Percentiles rank a stretch among this genome's conserved stretches.
Conservation (phyloP, 1,284 basidiomycete genomes). For the Mycena citricolor region DNA sequence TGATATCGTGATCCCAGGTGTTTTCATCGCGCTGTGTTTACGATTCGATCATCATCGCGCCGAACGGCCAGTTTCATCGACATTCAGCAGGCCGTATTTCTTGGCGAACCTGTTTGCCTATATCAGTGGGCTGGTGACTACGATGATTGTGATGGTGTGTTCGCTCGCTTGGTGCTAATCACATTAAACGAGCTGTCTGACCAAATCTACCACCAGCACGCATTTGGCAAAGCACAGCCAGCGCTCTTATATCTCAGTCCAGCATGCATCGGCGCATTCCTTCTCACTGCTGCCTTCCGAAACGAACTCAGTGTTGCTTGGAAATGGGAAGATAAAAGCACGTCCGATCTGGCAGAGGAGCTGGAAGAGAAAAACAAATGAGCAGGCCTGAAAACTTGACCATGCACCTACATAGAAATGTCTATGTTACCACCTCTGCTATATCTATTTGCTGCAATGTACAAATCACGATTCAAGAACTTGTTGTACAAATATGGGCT, state of each 20-base stretch:
- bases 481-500: too few relatives aligned
- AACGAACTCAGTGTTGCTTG: constrained; percentile 65
- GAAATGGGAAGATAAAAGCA: constrained; percentile 64
- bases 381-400: too few relatives aligned
- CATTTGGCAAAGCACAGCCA: constrained; percentile 81
- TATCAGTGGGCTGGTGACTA: constrained; percentile 72
- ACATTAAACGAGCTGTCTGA: too few relatives aligned
- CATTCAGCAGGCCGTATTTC: constrained; percentile 81
- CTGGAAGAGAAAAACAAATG: too few relatives aligned
- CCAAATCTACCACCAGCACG: too few relatives aligned
- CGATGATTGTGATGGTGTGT: constrained; percentile 79
- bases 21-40: constrained; percentile 85
- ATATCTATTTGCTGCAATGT: too few relatives aligned
- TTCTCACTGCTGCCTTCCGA: constrained; percentile 48
- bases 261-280: constrained; percentile 65
- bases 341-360: too few relatives aligned
- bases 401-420: too few relatives aligned
- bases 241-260: constrained; percentile 90
- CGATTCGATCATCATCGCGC: constrained; percentile 78
- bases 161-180: constrained; percentile 1
- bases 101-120: constrained; percentile 72
- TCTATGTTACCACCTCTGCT: too few relatives aligned
- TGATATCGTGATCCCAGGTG: constrained; percentile 88
- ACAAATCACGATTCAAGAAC: too few relatives aligned
- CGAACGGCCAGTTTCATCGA: constrained; percentile 25